These are phyloP conservation scores for Talinum fruticosum DNA, from an alignment of 148 eudicot genomes.

Conservation along the genomic window DNA sequence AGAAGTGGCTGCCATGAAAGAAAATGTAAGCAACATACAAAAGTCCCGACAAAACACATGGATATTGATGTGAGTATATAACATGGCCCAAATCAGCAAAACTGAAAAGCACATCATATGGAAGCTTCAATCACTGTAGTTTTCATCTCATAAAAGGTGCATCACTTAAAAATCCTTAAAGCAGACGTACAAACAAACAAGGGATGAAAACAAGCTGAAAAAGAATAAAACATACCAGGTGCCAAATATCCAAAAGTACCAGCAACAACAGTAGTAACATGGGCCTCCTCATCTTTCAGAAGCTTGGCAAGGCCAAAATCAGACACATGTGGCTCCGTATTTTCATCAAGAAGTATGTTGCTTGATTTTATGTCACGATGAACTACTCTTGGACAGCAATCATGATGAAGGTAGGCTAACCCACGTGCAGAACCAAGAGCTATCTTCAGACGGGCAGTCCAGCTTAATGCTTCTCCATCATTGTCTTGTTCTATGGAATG, in stretches of 20 bases:
- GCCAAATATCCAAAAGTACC: slow-evolving; percentile 98
- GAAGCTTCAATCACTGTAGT: background rate
- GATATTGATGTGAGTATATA: no score
- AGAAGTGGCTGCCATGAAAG: no score
- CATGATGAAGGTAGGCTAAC: slow-evolving; percentile 92
- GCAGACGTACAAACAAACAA: background rate
- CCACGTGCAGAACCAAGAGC: slow-evolving; percentile 94
- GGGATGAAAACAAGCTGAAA: background rate
- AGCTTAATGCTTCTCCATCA: slow-evolving; percentile 46
- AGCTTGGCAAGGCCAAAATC: slow-evolving; percentile 98
- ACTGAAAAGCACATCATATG: background rate
- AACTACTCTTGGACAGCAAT: slow-evolving; percentile 80
- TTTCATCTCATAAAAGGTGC: background rate
- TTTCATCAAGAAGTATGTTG: slow-evolving; percentile 90
- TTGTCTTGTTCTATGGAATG: slow-evolving; percentile 38
- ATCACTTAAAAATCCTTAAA: background rate
- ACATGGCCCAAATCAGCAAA: no score
- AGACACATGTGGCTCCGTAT: slow-evolving; percentile 84
- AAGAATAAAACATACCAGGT: slow-evolving; percentile 53
- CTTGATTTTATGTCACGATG: slow-evolving; percentile 96
- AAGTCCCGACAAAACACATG: no score
- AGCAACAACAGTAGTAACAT: slow-evolving; percentile 95
- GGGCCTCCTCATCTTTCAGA: slow-evolving; percentile 87
- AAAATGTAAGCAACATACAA: no score
- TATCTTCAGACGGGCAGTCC: slow-evolving; percentile 73